phyloP scores from a whole-genome alignment of 768 basidiomycete genomes.

The Rickenella mellea region DNA sequence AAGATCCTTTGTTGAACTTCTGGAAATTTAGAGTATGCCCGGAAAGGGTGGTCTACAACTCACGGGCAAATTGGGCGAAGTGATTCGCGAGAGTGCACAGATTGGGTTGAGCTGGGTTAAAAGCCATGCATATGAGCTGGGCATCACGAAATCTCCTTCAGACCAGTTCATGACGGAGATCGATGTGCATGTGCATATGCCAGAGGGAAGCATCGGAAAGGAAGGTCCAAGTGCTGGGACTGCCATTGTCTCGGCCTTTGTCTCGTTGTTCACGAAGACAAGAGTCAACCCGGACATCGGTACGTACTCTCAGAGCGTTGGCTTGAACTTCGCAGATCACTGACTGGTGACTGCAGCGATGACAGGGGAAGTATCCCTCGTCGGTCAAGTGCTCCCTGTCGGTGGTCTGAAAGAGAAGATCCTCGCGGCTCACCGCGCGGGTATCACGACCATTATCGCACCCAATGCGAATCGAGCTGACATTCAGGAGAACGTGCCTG shows the following conservation, averaged over 20 bases:
- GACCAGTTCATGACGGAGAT: slow-evolving; percentile 78
- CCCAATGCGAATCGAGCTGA: slow-evolving; percentile 86
- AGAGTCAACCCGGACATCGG: slow-evolving; percentile 82
- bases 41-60: slow-evolving; percentile 88
- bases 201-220: slow-evolving; percentile 86
- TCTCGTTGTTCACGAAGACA: slow-evolving; percentile 83
- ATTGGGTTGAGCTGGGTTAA: slow-evolving; percentile 93
- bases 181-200: slow-evolving; percentile 96
- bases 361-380: slow-evolving; percentile 96
- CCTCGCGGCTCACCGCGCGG: slow-evolving; percentile 91
- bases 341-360: slow-evolving; percentile 47
- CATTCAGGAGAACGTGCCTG: slow-evolving; percentile 95
- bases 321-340: background rate
- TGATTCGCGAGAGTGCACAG: slow-evolving; percentile 93
- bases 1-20: slow-evolving; percentile 3
- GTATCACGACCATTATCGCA: slow-evolving; percentile 85
- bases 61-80: slow-evolving; percentile 96
- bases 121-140: slow-evolving; percentile 79
- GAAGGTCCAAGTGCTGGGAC: slow-evolving; percentile 97
- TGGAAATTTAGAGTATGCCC: slow-evolving; percentile 72
- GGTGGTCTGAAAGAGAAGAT: slow-evolving; percentile 96
- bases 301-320: slow-evolving; percentile 24
- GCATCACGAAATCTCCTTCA: slow-evolving; percentile 62
- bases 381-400: slow-evolving; percentile 92
- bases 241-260: slow-evolving; percentile 84